phyloP scores from a whole-genome alignment of 2,329 filamentous ascomycete species.

The Exophiala sp. region DNA sequence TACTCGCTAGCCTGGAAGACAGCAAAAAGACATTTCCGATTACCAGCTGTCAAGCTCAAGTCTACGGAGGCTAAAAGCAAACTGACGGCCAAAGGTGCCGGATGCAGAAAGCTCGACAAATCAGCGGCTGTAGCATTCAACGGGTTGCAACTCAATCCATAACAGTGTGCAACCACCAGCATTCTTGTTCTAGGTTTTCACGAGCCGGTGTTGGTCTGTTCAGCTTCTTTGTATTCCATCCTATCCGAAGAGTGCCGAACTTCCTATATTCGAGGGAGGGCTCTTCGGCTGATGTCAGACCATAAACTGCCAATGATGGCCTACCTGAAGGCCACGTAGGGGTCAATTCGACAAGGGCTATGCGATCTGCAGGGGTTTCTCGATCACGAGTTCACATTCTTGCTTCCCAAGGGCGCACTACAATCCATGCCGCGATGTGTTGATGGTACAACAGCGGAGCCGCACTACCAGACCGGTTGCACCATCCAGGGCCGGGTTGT shows the following conservation, averaged over 20 bases:
- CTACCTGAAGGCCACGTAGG: conserved; percentile 6
- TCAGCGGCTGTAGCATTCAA: conserved; percentile 1
- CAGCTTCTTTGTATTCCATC: neutral
- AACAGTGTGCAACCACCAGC: neutral
- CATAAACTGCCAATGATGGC: conserved; percentile 12
- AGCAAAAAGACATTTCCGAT: conserved; percentile 15
- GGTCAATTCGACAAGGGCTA: conserved; percentile 4
- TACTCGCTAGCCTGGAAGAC: conserved; percentile 2
- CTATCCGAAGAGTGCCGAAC: conserved; percentile 5
- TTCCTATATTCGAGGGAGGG: conserved; percentile 4
- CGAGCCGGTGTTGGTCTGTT: neutral
- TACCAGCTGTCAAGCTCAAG: neutral
- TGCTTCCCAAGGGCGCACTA: conserved; percentile 10
- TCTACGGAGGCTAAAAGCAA: neutral
- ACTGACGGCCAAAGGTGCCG: conserved; percentile 1
- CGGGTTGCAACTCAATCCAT: neutral
- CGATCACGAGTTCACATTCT: conserved; percentile 22
- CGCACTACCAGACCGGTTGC: neutral
- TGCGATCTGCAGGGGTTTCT: conserved; percentile 1
- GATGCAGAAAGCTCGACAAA: conserved; percentile 1
- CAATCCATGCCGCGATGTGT: neutral
- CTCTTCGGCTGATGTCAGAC: conserved; percentile 4
- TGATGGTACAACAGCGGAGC: neutral
- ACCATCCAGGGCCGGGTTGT: neutral
- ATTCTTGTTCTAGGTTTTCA: neutral